phyloP scores from a whole-genome alignment of 169 alveolate species.

The Cryptosporidium andersoni region DNA sequence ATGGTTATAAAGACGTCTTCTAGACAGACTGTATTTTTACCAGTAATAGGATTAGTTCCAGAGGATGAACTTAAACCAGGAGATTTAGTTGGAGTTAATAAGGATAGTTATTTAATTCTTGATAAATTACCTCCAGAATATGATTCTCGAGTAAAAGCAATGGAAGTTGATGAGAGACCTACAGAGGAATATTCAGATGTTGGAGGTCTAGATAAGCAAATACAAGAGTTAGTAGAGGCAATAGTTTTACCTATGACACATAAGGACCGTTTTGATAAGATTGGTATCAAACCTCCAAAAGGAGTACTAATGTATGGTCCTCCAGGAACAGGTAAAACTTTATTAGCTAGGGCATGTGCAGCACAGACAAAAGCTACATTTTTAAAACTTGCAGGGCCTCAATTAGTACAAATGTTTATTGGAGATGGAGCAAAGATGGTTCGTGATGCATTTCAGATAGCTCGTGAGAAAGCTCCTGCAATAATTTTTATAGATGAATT shows the following conservation, averaged over 20 bases:
- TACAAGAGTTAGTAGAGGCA: conserved; percentile 99
- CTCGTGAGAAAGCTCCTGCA: conserved; percentile 99
- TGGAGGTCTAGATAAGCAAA: conserved; percentile 99
- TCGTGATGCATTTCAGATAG: conserved; percentile 98
- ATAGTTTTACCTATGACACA: conserved; percentile 98
- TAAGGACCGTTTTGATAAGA: conserved; percentile 96
- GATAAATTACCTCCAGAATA: conserved; percentile 99
- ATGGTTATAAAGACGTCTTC: conserved; percentile 92
- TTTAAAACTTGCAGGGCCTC: conserved; percentile 98
- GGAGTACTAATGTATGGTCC: conserved; percentile 99
- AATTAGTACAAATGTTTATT: conserved; percentile 98
- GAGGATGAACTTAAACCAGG: conserved; percentile 87
- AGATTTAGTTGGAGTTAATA: conserved; percentile 98
- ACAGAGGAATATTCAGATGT: conserved; percentile 98
- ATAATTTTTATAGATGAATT: conserved; percentile 93
- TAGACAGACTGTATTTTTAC: conserved; percentile 96
- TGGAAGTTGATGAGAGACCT: conserved; percentile 99
- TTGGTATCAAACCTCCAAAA: conserved; percentile 99
- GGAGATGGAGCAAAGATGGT: conserved; percentile 99
- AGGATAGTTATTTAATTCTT: conserved; percentile 96
- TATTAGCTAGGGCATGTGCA: conserved; percentile 93
- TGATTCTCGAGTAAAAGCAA: conserved; percentile 98
- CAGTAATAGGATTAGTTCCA: conserved; percentile 96
- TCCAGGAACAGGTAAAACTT: conserved; percentile 98
- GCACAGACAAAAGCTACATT: conserved; percentile 97